phyloP scores from a whole-genome alignment of 257 asterid species.

The Fraxinus americana region DNA sequence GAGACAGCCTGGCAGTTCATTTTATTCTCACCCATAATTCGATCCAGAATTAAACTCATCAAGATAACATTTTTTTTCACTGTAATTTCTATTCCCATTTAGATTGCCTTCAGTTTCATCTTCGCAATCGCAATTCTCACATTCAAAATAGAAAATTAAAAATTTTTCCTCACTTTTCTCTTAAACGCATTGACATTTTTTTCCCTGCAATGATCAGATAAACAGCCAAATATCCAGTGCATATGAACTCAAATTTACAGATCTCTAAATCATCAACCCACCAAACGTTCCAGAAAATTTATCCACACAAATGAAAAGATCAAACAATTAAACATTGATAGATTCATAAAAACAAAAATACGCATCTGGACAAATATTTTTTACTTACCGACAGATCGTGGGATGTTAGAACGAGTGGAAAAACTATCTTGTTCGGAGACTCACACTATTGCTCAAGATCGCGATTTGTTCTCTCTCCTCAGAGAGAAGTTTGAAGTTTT shows the following conservation, averaged over 20 bases:
- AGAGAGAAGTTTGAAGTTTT: too few species aligned
- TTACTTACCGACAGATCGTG: neutral
- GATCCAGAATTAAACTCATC: slow-evolving; percentile 6
- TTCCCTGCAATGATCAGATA: slow-evolving; percentile 21
- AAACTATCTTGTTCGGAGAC: neutral
- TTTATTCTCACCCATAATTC: slow-evolving; percentile 9
- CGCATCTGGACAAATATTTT: neutral
- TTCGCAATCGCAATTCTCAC: neutral
- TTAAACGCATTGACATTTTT: neutral
- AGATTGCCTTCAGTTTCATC: slow-evolving; percentile 14
- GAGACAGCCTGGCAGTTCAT: too few species aligned
- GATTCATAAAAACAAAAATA: neutral
- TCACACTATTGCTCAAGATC: too few species aligned
- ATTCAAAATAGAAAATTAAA: neutral
- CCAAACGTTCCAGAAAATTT: neutral
- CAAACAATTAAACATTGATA: neutral
- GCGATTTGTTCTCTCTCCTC: too few species aligned
- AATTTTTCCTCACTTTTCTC: neutral
- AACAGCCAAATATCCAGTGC: slow-evolving; percentile 21
- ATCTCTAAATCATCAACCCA: slow-evolving; percentile 17
- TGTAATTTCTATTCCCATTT: slow-evolving; percentile 2
- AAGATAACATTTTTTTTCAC: slow-evolving; percentile 2
- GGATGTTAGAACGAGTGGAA: neutral
- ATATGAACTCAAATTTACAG: slow-evolving; percentile 17
- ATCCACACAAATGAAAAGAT: neutral